phyloP scores from a whole-genome alignment of 257 asterid genomes.

The Verbena officinalis region DNA sequence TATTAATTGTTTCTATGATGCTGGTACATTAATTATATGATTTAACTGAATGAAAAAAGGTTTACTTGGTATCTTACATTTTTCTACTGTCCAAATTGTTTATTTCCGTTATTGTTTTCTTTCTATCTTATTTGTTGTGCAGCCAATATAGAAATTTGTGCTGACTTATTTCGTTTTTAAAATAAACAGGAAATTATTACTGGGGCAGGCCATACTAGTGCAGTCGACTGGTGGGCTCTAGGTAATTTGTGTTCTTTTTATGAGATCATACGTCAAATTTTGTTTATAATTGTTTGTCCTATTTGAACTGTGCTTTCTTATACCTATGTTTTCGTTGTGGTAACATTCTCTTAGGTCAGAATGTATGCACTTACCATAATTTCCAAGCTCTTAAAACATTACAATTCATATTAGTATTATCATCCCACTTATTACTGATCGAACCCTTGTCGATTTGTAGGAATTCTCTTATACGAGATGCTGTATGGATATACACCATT shows the following conservation, averaged over 20 bases:
- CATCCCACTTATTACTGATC: slow-evolving; percentile 15
- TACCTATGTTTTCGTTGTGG: not conserved
- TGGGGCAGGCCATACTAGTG: slow-evolving; percentile 97
- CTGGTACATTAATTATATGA: not conserved
- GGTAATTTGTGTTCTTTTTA: slow-evolving; percentile 51
- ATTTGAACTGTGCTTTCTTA: slow-evolving; percentile 2
- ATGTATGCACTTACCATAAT: not conserved
- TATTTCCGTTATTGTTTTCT: not conserved
- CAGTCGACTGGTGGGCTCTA: slow-evolving; percentile 99
- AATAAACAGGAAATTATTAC: slow-evolving; percentile 79
- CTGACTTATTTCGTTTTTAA: slow-evolving; percentile 24
- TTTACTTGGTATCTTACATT: not conserved
- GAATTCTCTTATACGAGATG: slow-evolving; percentile 93
- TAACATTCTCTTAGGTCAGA: not conserved
- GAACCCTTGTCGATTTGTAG: slow-evolving; percentile 39
- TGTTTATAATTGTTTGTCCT: not conserved
- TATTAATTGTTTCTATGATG: not conserved
- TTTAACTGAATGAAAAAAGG: not conserved
- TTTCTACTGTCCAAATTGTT: not conserved
- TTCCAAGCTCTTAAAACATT: slow-evolving; percentile 18
- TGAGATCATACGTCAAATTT: slow-evolving; percentile 14
- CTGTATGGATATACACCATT: slow-evolving; percentile 95
- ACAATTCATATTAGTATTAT: not conserved
- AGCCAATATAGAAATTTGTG: not conserved
- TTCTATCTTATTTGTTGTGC: not conserved